Evolutionary conservation across 2,329 filamentous ascomycete species (phyloP), one percentile per base, ranked within the genome.

Genomic region (Drechslera avenae): DNA sequence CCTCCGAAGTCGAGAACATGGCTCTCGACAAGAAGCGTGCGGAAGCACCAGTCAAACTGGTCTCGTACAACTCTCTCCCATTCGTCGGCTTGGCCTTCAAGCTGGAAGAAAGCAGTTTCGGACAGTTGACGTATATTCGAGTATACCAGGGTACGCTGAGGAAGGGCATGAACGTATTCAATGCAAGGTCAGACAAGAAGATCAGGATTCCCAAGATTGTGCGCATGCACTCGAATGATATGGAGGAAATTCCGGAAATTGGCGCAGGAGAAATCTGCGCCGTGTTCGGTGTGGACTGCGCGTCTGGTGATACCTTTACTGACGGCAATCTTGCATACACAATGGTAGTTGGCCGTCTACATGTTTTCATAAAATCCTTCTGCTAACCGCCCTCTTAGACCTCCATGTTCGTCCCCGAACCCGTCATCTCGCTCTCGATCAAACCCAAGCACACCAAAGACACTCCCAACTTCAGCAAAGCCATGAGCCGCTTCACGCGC

Each of bases 151-250:
- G 94, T 63, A 87, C 87, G 17, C 80, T 99, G 53, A 88, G 81
- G 73, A 97, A 96, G 82, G 90, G 92, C 41, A 83, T 88, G 69
- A 91, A 92, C 72, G 86, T 99, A 47, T 96, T 88, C 83, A 99
- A 97, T 76, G 92, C 92, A 7, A 87, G 92, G 64, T 95, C 86
- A 59, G 89, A 93, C 75, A 96, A 97, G 83, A 97, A 93, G 80
- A 88, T 99, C 72, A 92, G 95, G 76, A 88, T 99, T 50, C 94
- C 94, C 16, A 89, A 93, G 70, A 97, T 99, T 67, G 94, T 99
- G 56, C 91, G 94, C 57, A 99, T 99, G 94, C 94, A 99, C 80
- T 96, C 92, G 37, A 96, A 97, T 72, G 94, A 99, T 71, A 96
- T 99, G 93, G 94, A 99, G 75, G 94, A 99, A 70, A 91, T 97